Evolutionary conservation across 2,329 filamentous ascomycete species (phyloP).

Genomic region (Sporothrix pallida): DNA sequence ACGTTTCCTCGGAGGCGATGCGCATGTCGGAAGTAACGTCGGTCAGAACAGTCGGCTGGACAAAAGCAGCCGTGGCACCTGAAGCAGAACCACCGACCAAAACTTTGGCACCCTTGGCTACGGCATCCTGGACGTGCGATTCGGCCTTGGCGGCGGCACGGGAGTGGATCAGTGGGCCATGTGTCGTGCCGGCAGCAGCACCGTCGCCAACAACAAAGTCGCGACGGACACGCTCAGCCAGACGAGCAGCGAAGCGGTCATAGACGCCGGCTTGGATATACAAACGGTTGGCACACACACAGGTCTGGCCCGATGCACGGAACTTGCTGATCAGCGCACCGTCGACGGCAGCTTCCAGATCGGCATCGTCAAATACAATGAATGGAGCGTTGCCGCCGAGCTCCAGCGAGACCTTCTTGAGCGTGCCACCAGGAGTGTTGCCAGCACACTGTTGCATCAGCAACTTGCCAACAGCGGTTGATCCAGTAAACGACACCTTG

Average conservation of each 20-base stretch:
- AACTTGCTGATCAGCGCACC: conserved; percentile 90
- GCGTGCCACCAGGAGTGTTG: conserved; percentile 51
- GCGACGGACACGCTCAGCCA: conserved; percentile 71
- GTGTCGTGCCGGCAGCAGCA: conserved; percentile 72
- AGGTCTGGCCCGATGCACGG: conserved; percentile 93
- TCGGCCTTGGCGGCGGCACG: conserved; percentile 81
- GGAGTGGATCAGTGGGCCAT: conserved; percentile 84
- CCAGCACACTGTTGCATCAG: conserved; percentile 88
- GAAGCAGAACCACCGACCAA: conserved; percentile 56
- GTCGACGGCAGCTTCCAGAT: conserved; percentile 81
- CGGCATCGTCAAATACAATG: conserved; percentile 95
- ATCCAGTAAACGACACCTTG: conserved; percentile 96
- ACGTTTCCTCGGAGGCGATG: conserved; percentile 87
- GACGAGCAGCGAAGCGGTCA: conserved; percentile 71
- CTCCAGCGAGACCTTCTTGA: conserved; percentile 86
- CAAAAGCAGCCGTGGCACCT: conserved; percentile 78
- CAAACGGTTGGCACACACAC: conserved; percentile 85
- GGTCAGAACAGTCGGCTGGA: conserved; percentile 83
- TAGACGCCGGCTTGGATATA: conserved; percentile 81
- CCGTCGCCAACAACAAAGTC: conserved; percentile 76
- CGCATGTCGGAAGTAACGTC: conserved; percentile 87
- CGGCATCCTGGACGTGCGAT: conserved; percentile 78
- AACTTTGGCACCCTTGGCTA: conserved; percentile 76
- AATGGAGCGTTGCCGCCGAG: conserved; percentile 95
- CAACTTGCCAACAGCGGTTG: conserved; percentile 68